These are phyloP conservation scores for Amanita jacksonii DNA, from an alignment of 768 basidiomycete genomes.

Conservation along the genomic window DNA sequence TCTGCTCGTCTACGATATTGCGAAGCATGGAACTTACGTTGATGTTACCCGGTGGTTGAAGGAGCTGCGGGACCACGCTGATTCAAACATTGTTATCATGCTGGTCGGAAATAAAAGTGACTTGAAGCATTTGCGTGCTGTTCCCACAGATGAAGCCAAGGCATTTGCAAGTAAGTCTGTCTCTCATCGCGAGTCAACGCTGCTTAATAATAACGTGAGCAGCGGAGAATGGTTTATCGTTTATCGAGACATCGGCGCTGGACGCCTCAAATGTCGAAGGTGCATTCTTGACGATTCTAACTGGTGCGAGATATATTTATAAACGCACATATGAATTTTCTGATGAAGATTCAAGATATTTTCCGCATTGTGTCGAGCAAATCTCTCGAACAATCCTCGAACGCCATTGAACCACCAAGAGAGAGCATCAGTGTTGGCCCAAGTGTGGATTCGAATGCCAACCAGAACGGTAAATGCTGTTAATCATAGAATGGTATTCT, in stretches of 20 bases:
- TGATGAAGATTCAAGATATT: slow-evolving; percentile 53
- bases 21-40: slow-evolving; percentile 89
- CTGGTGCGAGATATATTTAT: slow-evolving; percentile 44
- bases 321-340: neutral
- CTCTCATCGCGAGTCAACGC: neutral
- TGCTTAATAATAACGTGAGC: neutral
- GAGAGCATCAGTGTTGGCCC: slow-evolving; percentile 81
- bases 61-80: slow-evolving; percentile 92
- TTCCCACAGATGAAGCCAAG: slow-evolving; percentile 97
- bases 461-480: slow-evolving; percentile 57
- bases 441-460: slow-evolving; percentile 53
- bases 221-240: slow-evolving; percentile 89
- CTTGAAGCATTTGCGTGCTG: slow-evolving; percentile 93
- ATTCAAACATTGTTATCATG: slow-evolving; percentile 92
- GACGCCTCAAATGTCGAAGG: slow-evolving; percentile 98
- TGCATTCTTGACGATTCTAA: slow-evolving; percentile 95
- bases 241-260: slow-evolving; percentile 99
- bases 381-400: slow-evolving; percentile 77
- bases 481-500: slow-evolving; percentile 18
- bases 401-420: slow-evolving; percentile 70
- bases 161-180: slow-evolving; percentile 67
- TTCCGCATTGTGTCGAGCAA: slow-evolving; percentile 97
- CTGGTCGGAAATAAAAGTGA: slow-evolving; percentile 98
- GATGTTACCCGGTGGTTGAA: slow-evolving; percentile 96
- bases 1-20: slow-evolving; percentile 88